phyloP scores from a whole-genome alignment of 1,284 basidiomycete species.

The Cystodermella granulosa region DNA sequence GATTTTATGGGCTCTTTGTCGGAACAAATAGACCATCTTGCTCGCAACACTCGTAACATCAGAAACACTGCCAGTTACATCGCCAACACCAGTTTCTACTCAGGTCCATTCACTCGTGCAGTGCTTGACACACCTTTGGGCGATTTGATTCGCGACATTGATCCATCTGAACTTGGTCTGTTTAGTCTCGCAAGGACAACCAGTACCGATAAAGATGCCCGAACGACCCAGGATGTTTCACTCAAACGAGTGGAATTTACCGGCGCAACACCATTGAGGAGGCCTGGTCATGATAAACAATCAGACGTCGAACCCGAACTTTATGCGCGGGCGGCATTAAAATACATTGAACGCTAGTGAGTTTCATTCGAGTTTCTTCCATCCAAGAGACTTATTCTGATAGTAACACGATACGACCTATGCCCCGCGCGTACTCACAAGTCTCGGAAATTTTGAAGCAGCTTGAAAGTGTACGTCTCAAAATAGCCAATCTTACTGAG shows the following conservation, averaged over 20 bases:
- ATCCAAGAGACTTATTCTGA: slow-evolving; percentile 5
- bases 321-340: slow-evolving; percentile 67
- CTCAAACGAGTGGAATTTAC: slow-evolving; percentile 61
- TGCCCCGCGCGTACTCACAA: slow-evolving; percentile 65
- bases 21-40: slow-evolving; percentile 45
- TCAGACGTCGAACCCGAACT: slow-evolving; percentile 63
- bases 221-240: slow-evolving; percentile 34
- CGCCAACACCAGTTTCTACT: slow-evolving; percentile 9
- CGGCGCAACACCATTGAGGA: slow-evolving; percentile 64
- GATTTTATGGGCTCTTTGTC: slow-evolving; percentile 40
- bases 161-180: slow-evolving; percentile 68
- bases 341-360: slow-evolving; percentile 69
- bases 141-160: slow-evolving; percentile 71
- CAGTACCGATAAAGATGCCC: slow-evolving; percentile 29
- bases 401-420: slow-evolving; percentile 61
- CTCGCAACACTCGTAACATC: slow-evolving; percentile 36
- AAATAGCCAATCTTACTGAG: slow-evolving; percentile 47
- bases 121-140: slow-evolving; percentile 58
- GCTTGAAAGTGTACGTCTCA: slow-evolving; percentile 48
- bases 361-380: slow-evolving; percentile 21
- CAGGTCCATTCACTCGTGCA: slow-evolving; percentile 50
- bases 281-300: slow-evolving; percentile 38
- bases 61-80: slow-evolving; percentile 27
- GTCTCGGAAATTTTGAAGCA: slow-evolving; percentile 52
- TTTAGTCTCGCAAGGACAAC: slow-evolving; percentile 49